Conservation (phyloP, 169 alveolate species). For the Babesia divergens region DNA sequence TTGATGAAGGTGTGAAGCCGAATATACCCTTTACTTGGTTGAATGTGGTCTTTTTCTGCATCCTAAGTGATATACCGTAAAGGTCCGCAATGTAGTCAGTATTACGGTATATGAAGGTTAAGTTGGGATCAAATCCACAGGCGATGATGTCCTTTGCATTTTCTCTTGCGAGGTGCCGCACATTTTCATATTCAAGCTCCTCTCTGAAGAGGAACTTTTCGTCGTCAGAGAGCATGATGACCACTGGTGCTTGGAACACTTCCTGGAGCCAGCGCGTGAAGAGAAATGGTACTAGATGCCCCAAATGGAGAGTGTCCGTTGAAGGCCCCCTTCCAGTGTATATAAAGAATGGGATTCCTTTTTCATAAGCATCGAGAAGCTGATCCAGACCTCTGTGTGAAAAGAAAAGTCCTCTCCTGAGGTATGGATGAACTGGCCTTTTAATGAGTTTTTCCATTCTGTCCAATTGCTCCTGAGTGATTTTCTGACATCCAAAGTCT, state of each 20-base stretch:
- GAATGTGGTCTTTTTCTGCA: conserved; percentile 92
- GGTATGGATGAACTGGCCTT: conserved; percentile 85
- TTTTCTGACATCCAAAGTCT: conserved; percentile 91
- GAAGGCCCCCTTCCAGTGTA: conserved; percentile 99
- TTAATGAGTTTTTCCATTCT: conserved; percentile 77
- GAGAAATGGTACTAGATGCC: conserved; percentile 98
- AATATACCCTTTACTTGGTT: conserved; percentile 88
- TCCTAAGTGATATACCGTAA: conserved; percentile 89
- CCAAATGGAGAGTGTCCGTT: conserved; percentile 95
- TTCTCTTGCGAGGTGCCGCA: conserved; percentile 85
- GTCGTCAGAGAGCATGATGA: conserved; percentile 98
- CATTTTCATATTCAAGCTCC: conserved; percentile 85
- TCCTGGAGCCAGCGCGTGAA: conserved; percentile 94
- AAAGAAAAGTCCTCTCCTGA: conserved; percentile 96
- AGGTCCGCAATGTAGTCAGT: conserved; percentile 85
- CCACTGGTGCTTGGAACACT: conserved; percentile 97
- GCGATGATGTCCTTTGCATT: conserved; percentile 99
- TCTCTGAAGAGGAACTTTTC: conserved; percentile 97
- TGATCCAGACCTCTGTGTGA: conserved; percentile 96
- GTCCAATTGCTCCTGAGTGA: conserved; percentile 81
- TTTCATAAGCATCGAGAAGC: conserved; percentile 88
- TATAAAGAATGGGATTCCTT: conserved; percentile 91
- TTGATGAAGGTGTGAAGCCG: conserved; percentile 90
- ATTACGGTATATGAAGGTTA: conserved; percentile 94
- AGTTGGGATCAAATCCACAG: conserved; percentile 96